phyloP scores from a whole-genome alignment of 306 rosid species.

The Cucumis cinereus region DNA sequence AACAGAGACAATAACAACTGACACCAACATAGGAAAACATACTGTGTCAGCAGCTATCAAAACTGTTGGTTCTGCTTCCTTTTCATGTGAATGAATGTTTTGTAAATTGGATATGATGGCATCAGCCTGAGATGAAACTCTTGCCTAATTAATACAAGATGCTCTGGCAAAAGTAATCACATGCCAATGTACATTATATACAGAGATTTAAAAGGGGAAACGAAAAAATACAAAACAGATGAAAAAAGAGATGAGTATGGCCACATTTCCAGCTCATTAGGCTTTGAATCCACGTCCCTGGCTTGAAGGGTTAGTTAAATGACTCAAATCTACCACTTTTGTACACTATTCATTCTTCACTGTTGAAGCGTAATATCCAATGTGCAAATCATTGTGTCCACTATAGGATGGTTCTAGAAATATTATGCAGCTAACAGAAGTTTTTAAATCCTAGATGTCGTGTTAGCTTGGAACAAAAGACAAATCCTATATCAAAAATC shows the following conservation, averaged over 20 bases:
- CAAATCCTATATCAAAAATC: not conserved
- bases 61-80: slow-evolving; percentile 48
- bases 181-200: not conserved
- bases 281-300: not conserved
- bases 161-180: slow-evolving; percentile 2
- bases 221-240: not conserved
- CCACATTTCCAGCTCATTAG: not conserved
- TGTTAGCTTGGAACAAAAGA: not conserved
- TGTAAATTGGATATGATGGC: slow-evolving; percentile 63
- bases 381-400: not conserved
- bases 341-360: not conserved
- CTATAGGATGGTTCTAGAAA: not conserved
- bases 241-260: not conserved
- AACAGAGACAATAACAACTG: slow-evolving; percentile 11
- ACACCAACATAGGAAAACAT: slow-evolving; percentile 27
- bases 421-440: not conserved
- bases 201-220: not conserved
- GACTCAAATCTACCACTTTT: not conserved
- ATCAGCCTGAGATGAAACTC: slow-evolving; percentile 64
- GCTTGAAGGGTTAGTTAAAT: not conserved
- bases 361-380: not conserved
- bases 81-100: slow-evolving; percentile 28
- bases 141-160: slow-evolving; percentile 18
- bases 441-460: not conserved
- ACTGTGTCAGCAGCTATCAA: slow-evolving; percentile 87